Conservation (phyloP, 345 rosid species). For the Angophora floribunda region DNA sequence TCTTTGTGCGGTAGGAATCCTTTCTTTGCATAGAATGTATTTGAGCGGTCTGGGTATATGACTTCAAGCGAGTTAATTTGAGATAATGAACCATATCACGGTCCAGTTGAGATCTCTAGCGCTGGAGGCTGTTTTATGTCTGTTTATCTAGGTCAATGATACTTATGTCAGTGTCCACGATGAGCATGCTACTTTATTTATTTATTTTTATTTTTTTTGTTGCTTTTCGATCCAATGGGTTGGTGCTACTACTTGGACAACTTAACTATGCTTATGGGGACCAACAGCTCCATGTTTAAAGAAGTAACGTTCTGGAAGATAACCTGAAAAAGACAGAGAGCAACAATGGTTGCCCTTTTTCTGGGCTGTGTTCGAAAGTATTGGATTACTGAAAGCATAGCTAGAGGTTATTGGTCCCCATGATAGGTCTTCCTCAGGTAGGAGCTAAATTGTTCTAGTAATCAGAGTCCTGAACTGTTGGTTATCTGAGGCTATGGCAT, state of each 20-base stretch:
- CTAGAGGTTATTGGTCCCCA: not conserved
- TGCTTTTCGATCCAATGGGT: not conserved
- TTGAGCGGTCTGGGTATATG: not conserved
- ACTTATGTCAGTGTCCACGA: not conserved
- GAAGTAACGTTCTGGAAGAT: not conserved
- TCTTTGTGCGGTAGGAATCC: not conserved
- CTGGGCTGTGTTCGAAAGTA: not conserved
- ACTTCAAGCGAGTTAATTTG: not conserved
- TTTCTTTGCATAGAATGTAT: not conserved
- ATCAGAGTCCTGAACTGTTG: not conserved
- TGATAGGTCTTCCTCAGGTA: not conserved
- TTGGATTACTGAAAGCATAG: not conserved
- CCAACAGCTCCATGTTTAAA: not conserved
- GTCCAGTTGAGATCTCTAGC: not conserved
- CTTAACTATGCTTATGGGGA: not conserved
- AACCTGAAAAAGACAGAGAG: not conserved
- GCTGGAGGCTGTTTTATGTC: not conserved
- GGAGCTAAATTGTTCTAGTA: not conserved
- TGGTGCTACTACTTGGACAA: not conserved
- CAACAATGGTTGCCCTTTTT: not conserved
- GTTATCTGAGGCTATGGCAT: not conserved
- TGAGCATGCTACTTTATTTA: too few relatives aligned
- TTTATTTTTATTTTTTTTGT: not conserved
- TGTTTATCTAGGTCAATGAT: not conserved
- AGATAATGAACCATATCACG: not conserved